These are phyloP conservation scores for Earliella scabrosa DNA, from an alignment of 1,284 basidiomycete genomes.

Conservation along the genomic window DNA sequence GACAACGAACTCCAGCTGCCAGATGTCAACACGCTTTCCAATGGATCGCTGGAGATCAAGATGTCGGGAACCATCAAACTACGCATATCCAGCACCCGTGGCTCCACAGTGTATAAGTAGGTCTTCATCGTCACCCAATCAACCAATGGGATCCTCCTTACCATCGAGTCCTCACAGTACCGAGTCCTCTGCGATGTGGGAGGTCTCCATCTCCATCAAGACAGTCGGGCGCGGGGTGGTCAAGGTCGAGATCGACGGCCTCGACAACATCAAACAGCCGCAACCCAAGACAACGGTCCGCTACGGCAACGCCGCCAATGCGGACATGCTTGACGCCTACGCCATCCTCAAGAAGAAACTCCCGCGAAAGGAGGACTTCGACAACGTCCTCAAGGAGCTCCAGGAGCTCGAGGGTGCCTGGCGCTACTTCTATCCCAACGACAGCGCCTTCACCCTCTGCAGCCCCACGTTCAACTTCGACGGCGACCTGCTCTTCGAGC, in stretches of 20 bases:
- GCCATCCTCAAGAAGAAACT: slow-evolving; percentile 28
- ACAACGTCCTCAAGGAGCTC: slow-evolving; percentile 29
- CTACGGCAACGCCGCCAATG: neutral
- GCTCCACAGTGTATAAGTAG: slow-evolving; percentile 3
- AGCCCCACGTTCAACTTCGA: slow-evolving; percentile 37
- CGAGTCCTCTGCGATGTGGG: slow-evolving; percentile 24
- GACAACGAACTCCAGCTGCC: slow-evolving; percentile 29
- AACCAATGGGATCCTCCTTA: neutral
- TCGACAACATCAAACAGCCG: slow-evolving; percentile 10
- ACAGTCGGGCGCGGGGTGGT: slow-evolving; percentile 18
- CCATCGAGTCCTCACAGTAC: slow-evolving; percentile 16
- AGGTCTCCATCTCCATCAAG: slow-evolving; percentile 16
- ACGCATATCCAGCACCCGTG: slow-evolving; percentile 1
- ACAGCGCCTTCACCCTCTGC: slow-evolving; percentile 30
- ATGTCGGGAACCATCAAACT: slow-evolving; percentile 28
- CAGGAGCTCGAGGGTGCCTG: slow-evolving; percentile 35
- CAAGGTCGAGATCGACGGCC: slow-evolving; percentile 17
- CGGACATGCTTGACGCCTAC: slow-evolving; percentile 21
- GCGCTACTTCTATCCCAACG: slow-evolving; percentile 32
- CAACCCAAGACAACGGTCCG: slow-evolving; percentile 1
- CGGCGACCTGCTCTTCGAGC: slow-evolving; percentile 39
- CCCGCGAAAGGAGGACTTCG: slow-evolving; percentile 28
- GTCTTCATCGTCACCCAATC: neutral
- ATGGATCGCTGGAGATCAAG: slow-evolving; percentile 24
- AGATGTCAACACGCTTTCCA: slow-evolving; percentile 17